Evolutionary conservation across 176 grass and related monocot genomes (phyloP), one percentile per base, ranked within the genome.

Genomic region (Oryza meridionalis): DNA sequence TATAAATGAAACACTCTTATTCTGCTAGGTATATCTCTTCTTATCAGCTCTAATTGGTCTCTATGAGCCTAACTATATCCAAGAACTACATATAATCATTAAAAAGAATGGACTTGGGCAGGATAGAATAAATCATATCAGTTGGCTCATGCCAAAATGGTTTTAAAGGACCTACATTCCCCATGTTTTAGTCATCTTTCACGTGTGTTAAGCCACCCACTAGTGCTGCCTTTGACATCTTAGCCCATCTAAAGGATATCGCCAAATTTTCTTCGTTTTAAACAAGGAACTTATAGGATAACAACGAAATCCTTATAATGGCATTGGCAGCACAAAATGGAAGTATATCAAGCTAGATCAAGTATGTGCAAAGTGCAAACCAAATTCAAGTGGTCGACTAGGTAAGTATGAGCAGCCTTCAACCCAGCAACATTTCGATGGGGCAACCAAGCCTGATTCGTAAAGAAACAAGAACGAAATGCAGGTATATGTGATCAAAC

Each of bases 291-390:
- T 49, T n/a, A 27, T 14, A 43, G 0, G 26, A 64, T 50, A 66
- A 62, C 13, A 24, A 55, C n/a, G 66, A 65, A 78, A 53, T 22
- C 19, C 12, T 73, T 32, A 73, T 69, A 17, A 62, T 0, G 0
- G 7, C 35, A 37, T 37, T 6, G 35, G 35, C 0, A 69, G 17
- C 50, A 70, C 6, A 21, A 83, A 71, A 2, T 62, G 6, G 63
- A 82, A 77, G 21, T 43, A 63, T 71, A 19, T 43, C 17, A 78
- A 44, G 16, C 3, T 26, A 84, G 47, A 62, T 75, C 27, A 3
- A 79, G 14, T 25, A 79, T 45, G 33, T 43, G 59, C 81, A 72
- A 55, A 26, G 59, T 43, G 59, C 81, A 72, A 55, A 37, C 5
- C 37, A 59, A 19, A 11, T 21, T 73, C 50, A 4, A 62, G 1